phyloP scores from a whole-genome alignment of 1,284 basidiomycete genomes.

The Sporisorium sorghi region DNA sequence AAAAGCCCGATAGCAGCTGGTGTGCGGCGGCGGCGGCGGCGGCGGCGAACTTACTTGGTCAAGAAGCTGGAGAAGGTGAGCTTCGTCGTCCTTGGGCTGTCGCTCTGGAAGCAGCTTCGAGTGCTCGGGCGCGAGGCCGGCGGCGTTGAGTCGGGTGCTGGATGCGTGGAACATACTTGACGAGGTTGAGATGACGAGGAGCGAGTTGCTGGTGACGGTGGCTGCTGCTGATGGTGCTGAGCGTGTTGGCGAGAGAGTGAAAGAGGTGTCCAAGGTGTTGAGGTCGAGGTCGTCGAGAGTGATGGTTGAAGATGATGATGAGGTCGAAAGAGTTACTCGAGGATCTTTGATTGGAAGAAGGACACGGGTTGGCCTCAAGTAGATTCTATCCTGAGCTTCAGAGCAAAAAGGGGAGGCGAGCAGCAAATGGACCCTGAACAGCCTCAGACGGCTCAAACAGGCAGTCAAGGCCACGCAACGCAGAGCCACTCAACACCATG shows the following conservation, averaged over 20 bases:
- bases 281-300: conserved; percentile 5
- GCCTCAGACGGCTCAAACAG: conserved; percentile 23
- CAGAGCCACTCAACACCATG: background rate
- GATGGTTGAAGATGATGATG: conserved; percentile 15
- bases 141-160: conserved; percentile 66
- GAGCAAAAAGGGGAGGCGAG: background rate
- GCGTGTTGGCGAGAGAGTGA: conserved; percentile 3
- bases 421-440: conserved; percentile 32
- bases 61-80: conserved; percentile 53
- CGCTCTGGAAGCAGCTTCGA: conserved; percentile 67
- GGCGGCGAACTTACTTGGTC: conserved; percentile 39
- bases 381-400: conserved; percentile 32
- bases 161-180: conserved; percentile 60
- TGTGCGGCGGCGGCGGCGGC: too few species aligned
- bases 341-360: conserved; percentile 18
- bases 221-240: conserved; percentile 4
- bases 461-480: conserved; percentile 10
- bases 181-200: conserved; percentile 9
- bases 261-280: conserved; percentile 3
- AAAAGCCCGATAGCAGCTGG: background rate
- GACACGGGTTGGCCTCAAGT: too few species aligned
- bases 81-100: conserved; percentile 55
- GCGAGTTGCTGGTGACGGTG: background rate
- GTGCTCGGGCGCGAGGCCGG: conserved; percentile 66
- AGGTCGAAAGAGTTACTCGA: background rate